Conservation (phyloP, 2,329 filamentous ascomycete genomes). For the Talaromyces atroroseus region DNA sequence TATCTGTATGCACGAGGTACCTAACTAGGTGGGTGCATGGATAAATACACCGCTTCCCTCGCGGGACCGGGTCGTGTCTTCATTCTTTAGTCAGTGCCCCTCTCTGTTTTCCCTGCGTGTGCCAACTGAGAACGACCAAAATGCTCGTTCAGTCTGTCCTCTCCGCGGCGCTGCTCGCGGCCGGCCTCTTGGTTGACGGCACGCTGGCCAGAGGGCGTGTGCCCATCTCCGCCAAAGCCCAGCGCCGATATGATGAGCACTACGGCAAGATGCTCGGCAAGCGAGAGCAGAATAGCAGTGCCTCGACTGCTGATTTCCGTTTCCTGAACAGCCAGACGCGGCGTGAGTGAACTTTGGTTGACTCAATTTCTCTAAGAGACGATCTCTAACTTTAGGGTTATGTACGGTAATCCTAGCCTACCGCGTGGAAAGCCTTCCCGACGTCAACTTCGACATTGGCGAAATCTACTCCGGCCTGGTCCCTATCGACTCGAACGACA, state of each 20-base stretch:
- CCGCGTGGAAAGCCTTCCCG: slow-evolving; percentile 62
- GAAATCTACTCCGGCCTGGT: slow-evolving; percentile 47
- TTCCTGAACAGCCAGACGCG: slow-evolving; percentile 10
- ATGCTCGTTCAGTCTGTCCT: slow-evolving; percentile 12
- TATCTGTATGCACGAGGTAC: no score
- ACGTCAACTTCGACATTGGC: slow-evolving; percentile 63
- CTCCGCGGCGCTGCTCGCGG: slow-evolving; percentile 8
- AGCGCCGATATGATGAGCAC: slow-evolving; percentile 8
- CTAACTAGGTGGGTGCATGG: no score
- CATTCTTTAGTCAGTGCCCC: no score
- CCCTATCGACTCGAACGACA: slow-evolving; percentile 48
- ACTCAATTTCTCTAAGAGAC: no score
- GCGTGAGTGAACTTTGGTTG: no score
- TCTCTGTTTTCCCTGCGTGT: background rate
- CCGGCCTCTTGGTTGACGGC: slow-evolving; percentile 9
- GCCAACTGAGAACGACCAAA: background rate
- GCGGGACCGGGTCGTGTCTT: background rate
- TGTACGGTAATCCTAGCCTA: no score
- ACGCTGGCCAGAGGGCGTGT: slow-evolving; percentile 5
- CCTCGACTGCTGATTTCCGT: slow-evolving; percentile 2
- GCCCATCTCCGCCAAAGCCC: slow-evolving; percentile 9
- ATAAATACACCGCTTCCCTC: background rate
- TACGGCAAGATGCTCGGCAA: slow-evolving; percentile 7
- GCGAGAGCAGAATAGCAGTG: background rate
- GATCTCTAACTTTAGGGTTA: background rate